These are phyloP conservation scores for Prunus fruticosa DNA, from an alignment of 306 rosid genomes.

Conservation along the genomic window DNA sequence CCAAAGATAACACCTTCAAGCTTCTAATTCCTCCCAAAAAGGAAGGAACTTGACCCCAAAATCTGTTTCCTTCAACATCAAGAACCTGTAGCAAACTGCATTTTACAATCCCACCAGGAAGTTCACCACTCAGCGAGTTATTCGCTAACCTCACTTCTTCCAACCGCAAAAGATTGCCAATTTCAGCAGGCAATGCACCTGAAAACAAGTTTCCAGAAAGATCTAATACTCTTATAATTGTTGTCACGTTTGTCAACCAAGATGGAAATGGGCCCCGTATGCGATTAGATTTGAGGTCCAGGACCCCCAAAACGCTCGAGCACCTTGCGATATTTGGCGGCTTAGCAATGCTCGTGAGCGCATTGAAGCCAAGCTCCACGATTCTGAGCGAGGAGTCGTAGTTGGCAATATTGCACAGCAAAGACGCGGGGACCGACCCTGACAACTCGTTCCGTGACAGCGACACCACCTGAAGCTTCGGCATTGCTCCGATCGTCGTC, in stretches of 20 bases:
- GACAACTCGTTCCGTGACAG: conserved; percentile 51
- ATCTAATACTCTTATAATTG: conserved; percentile 49
- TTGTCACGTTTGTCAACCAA: conserved; percentile 54
- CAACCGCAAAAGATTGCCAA: conserved; percentile 47
- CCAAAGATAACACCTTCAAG: conserved; percentile 52
- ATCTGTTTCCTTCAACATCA: conserved; percentile 57
- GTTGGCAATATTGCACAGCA: conserved; percentile 39
- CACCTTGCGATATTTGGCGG: conserved; percentile 43
- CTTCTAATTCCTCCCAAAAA: conserved; percentile 42
- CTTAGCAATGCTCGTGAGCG: conserved; percentile 57
- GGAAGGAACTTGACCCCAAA: conserved; percentile 51
- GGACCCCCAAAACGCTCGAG: conserved; percentile 40
- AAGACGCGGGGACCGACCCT: conserved; percentile 59
- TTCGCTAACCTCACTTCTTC: conserved; percentile 45
- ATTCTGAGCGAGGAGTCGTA: conserved; percentile 40
- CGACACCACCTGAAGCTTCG: conserved; percentile 65
- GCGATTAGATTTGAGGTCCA: conserved; percentile 55
- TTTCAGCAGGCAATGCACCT: conserved; percentile 41
- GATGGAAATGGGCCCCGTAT: conserved; percentile 46
- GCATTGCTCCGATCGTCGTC: conserved; percentile 51
- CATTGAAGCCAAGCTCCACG: conserved; percentile 54
- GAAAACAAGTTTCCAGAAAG: conserved; percentile 66
- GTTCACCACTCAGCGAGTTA: conserved; percentile 53
- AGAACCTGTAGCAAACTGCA: conserved; percentile 50
- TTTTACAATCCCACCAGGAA: conserved; percentile 52